A percentile compares a stretch with the other conserved stretches of the same genome.
phyloP scores from a whole-genome alignment of 345 rosid genomes.

The Ricinus communis region DNA sequence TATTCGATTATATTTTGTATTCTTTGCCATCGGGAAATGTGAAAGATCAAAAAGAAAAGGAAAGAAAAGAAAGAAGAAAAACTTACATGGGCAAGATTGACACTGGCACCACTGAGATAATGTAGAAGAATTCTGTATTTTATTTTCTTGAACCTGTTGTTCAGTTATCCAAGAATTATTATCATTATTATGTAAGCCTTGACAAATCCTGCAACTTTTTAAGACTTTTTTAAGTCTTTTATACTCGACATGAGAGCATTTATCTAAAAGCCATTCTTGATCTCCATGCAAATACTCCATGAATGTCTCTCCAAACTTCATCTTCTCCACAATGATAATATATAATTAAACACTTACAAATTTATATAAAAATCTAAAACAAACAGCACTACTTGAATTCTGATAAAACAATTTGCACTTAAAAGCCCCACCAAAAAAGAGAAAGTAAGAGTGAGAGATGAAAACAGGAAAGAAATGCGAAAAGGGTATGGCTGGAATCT shows the following conservation, averaged over 20 bases:
- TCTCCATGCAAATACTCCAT: constrained; percentile 74
- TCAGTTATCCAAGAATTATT: constrained; percentile 23
- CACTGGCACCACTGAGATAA: constrained; percentile 37
- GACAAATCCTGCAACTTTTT: constrained; percentile 66
- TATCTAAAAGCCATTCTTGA: constrained; percentile 52
- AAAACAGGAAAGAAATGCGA: background rate
- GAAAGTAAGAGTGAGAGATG: background rate
- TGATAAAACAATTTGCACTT: background rate
- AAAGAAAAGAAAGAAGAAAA: background rate
- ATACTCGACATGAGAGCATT: constrained; percentile 77
- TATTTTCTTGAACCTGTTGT: constrained; percentile 1
- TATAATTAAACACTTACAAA: background rate
- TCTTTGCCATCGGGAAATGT: too few relatives aligned
- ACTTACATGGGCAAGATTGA: constrained; percentile 64
- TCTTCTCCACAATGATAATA: constrained; percentile 27
- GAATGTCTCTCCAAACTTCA: constrained; percentile 94
- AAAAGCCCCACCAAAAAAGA: background rate
- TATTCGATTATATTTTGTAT: too few relatives aligned
- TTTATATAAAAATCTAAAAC: background rate
- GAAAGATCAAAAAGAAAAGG: background rate
- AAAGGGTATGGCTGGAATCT: background rate
- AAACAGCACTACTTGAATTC: background rate
- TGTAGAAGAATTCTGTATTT: background rate
- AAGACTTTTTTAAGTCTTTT: constrained; percentile 81
- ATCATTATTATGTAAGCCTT: constrained; percentile 7